Evolutionary conservation across 176 grass and related monocot species (phyloP).

Genomic region (Triticum monococcum): DNA sequence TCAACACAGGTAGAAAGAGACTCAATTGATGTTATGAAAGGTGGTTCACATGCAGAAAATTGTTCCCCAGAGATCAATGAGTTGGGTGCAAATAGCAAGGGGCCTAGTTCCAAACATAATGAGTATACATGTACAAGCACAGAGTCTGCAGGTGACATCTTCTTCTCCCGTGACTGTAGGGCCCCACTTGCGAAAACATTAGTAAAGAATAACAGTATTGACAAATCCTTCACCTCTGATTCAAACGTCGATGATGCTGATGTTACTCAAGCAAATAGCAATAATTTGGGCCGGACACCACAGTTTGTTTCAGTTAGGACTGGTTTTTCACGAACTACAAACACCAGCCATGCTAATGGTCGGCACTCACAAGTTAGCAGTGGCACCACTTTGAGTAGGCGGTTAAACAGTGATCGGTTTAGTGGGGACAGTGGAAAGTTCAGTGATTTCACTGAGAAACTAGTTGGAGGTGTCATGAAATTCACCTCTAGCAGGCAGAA

Average conservation of each 20-base stretch:
- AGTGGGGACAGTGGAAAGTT: slow-evolving; percentile 57
- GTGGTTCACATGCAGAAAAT: slow-evolving; percentile 42
- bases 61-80: slow-evolving; percentile 45
- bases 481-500: slow-evolving; percentile 61
- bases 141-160: slow-evolving; percentile 70
- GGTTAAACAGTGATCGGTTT: slow-evolving; percentile 28
- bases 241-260: slow-evolving; percentile 12
- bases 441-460: slow-evolving; percentile 55
- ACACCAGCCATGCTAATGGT: slow-evolving; percentile 42
- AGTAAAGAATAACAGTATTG: slow-evolving; percentile 26
- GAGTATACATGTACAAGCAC: slow-evolving; percentile 55
- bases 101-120: slow-evolving; percentile 51
- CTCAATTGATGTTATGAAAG: slow-evolving; percentile 26
- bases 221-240: slow-evolving; percentile 14
- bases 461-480: slow-evolving; percentile 55
- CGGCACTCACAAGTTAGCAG: slow-evolving; percentile 31
- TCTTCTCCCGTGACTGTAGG: slow-evolving; percentile 64
- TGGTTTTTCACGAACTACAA: slow-evolving; percentile 43
- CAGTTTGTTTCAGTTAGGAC: slow-evolving; percentile 37
- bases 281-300: slow-evolving; percentile 31
- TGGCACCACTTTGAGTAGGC: slow-evolving; percentile 35
- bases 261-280: slow-evolving; percentile 32
- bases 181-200: slow-evolving; percentile 47
- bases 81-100: slow-evolving; percentile 36
- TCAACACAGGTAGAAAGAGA: slow-evolving; percentile 29